Base-by-base conservation (phyloP, 352 stramenopile genomes). In the Blastocystis sp. region DNA sequence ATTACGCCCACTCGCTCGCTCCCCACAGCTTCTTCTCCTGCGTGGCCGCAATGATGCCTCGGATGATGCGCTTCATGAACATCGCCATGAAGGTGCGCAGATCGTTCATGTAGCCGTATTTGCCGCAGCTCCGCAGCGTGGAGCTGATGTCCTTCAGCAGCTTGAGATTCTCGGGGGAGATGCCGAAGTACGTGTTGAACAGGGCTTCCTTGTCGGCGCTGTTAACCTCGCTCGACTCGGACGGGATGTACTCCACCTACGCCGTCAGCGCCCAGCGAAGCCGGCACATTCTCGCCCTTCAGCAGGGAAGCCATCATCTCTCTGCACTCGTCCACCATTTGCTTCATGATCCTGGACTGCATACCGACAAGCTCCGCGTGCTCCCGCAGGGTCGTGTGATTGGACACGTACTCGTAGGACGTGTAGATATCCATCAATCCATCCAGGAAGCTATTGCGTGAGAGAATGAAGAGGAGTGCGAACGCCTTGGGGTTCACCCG, bases 111-210 rank as follows among this genome's bases (percentile, higher is more conserved):
- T 59, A 84, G 23, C 52, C 74, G 23, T 69, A 53, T 19, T 69
- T 84, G 2, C 56, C 56, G 61, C 74, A 84, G 38, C 43, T 66
- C 9, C 43, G 45, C 17, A 84, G 74, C 5, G 74, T 84, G 11
- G 19, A 69, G n/a, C 52, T 70, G 45, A 84, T 84, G 11, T 84
- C 52, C 34, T 84, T 84, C 2, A 84, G 23, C 5, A 84, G 28
- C 45, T 53, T 2, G 23, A 84, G 38, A 48, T 62, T 67, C 1
- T n/a, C 17, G 2, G 74, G 23, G 17, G 74, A 67, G 34, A 84
- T 66, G 28, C 74, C 74, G 69, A 84, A 84, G 45, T 59, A 84
- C 2, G 53, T 17, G 14, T 84, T 45, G 21, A 84, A 48, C 34
- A 67, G 34, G 9, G 43, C 23, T 5, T 70, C 52, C 40, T 67